Evolutionary conservation across 257 asterid species (phyloP).

Genomic region (Solanum piurae): DNA sequence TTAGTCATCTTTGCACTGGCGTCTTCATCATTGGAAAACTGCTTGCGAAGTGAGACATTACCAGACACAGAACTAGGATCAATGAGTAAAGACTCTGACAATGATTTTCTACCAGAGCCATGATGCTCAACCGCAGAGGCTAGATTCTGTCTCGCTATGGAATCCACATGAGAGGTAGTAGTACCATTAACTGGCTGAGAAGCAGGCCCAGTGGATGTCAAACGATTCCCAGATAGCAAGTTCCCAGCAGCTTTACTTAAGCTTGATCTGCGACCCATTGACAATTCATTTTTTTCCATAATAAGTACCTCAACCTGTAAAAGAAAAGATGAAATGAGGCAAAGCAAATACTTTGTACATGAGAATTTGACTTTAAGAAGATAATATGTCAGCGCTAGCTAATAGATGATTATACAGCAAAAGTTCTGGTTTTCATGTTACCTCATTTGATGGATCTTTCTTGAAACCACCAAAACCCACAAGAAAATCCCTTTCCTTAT

Average conservation of each 20-base stretch:
- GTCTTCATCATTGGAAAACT: conserved; percentile 65
- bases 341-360: not conserved
- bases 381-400: not conserved
- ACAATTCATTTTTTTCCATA: conserved; percentile 72
- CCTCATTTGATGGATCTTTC: conserved; percentile 95
- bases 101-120: conserved; percentile 92
- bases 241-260: conserved; percentile 76
- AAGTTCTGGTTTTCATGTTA: conserved; percentile 10
- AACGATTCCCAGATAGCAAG: conserved; percentile 46
- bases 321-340: not conserved
- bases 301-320: conserved; percentile 81
- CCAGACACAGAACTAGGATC: conserved; percentile 61
- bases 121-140: conserved; percentile 74
- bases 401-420: not conserved
- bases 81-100: conserved; percentile 71
- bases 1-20: conserved; percentile 23
- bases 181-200: conserved; percentile 44
- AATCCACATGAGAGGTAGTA: conserved; percentile 34
- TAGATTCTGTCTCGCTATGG: conserved; percentile 58
- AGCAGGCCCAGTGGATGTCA: conserved; percentile 24
- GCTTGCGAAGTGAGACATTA: conserved; percentile 80
- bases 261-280: conserved; percentile 59
- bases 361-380: not conserved
- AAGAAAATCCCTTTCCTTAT: conserved; percentile 84
- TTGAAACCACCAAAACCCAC: conserved; percentile 94